phyloP scores from a whole-genome alignment of 75 land plant species.

The Cryptomeria japonica region DNA sequence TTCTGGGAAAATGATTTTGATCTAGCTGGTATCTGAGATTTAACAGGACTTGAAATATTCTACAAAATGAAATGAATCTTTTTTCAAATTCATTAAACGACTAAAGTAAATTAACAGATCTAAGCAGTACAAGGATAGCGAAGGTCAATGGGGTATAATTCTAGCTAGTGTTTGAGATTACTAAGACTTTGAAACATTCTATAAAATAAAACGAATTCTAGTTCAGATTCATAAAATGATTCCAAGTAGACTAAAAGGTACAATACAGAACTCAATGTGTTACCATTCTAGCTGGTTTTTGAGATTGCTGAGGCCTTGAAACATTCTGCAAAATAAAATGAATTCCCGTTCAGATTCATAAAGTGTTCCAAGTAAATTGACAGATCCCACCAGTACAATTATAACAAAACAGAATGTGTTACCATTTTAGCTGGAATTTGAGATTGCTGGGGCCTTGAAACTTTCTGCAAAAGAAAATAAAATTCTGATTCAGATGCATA shows the following conservation, averaged over 20 bases:
- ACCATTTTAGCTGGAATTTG: neutral
- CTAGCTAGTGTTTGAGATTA: neutral
- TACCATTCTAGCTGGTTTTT: neutral
- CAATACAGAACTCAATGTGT: too few relatives aligned
- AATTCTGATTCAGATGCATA: neutral
- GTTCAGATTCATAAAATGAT: neutral
- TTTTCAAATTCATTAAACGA: neutral
- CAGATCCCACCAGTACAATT: neutral
- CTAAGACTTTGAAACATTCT: neutral
- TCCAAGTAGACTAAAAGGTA: neutral
- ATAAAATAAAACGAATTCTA: neutral
- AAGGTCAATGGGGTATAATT: neutral
- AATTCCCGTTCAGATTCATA: neutral
- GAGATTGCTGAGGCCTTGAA: neutral
- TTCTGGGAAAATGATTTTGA: neutral
- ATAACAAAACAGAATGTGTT: neutral
- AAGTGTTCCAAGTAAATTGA: neutral
- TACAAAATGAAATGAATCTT: neutral
- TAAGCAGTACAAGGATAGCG: neutral
- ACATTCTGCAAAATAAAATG: neutral
- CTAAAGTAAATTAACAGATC: neutral
- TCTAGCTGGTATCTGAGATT: constrained; percentile 5
- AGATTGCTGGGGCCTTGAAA: constrained; percentile 7
- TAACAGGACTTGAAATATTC: neutral
- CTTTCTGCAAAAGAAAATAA: neutral